Evolutionary conservation across 1,139 yeast species (phyloP).

Genomic region (Geotrichum carabidarum): DNA sequence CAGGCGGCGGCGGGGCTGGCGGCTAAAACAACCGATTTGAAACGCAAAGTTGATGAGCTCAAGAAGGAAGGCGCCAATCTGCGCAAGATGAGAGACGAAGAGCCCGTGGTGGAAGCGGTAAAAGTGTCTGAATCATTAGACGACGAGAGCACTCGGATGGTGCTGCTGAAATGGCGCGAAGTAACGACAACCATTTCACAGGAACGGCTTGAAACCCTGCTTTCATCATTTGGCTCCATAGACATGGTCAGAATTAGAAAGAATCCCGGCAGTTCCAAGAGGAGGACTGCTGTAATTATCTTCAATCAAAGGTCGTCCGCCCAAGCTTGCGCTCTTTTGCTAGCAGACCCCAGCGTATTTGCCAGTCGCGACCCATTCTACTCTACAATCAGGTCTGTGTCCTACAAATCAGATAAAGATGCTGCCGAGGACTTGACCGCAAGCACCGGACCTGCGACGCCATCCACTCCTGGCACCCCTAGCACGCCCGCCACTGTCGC

Average conservation of each 20-base stretch:
- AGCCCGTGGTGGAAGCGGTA: not conserved
- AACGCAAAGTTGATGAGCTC: conserved; percentile 7
- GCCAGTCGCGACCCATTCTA: conserved; percentile 9
- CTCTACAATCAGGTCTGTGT: conserved; percentile 4
- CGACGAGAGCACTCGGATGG: conserved; percentile 10
- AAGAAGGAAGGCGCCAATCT: conserved; percentile 6
- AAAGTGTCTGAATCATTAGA: not conserved
- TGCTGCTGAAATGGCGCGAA: conserved; percentile 5
- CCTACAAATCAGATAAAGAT: not conserved
- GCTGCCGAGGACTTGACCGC: not conserved
- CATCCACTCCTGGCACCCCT: not conserved
- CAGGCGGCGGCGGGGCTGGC: conserved; percentile 6
- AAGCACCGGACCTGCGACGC: not conserved
- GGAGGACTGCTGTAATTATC: conserved; percentile 5
- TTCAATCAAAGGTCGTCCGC: conserved; percentile 9
- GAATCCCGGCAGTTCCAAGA: not conserved
- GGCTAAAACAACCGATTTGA: not conserved
- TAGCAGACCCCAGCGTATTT: conserved; percentile 10
- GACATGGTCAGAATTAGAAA: conserved; percentile 4
- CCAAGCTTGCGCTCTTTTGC: conserved; percentile 11
- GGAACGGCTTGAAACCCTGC: not conserved
- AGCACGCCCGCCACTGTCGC: not conserved
- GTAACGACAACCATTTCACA: not conserved
- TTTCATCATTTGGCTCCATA: conserved; percentile 11
- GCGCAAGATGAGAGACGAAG: conserved; percentile 4